Conservation (phyloP, 1,284 basidiomycete species). For the Sporisorium sorghi region DNA sequence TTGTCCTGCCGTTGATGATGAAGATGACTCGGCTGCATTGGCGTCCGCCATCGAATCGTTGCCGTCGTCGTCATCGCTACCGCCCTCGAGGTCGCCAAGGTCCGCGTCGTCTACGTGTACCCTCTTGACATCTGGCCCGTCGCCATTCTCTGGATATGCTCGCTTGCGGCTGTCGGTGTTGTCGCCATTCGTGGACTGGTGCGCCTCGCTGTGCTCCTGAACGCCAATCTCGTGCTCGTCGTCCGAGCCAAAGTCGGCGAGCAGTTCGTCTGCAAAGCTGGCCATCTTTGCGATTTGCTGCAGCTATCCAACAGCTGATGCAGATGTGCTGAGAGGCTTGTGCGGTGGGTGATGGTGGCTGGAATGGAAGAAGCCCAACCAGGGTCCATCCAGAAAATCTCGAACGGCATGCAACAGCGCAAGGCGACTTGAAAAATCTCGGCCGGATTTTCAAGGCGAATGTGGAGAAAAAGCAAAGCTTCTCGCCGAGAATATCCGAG, state of each 20-base stretch:
- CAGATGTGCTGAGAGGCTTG: not conserved
- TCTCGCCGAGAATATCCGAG: constrained; percentile 20
- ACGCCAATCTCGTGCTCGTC: constrained; percentile 71
- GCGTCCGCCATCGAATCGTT: constrained; percentile 21
- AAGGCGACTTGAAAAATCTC: constrained; percentile 7
- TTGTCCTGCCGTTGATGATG: constrained; percentile 8
- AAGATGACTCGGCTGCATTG: constrained; percentile 17
- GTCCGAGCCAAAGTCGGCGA: constrained; percentile 78
- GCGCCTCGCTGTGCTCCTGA: constrained; percentile 63
- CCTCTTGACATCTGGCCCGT: constrained; percentile 68
- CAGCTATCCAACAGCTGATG: not conserved
- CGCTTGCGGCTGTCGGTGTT: constrained; percentile 71
- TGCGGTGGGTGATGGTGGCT: not conserved
- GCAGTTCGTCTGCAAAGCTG: constrained; percentile 82
- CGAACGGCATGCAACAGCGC: not conserved
- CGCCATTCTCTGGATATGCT: constrained; percentile 70
- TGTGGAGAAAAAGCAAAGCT: constrained; percentile 25
- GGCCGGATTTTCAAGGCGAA: constrained; percentile 1
- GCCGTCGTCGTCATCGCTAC: constrained; percentile 38
- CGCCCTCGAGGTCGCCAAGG: constrained; percentile 57
- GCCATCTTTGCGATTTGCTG: constrained; percentile 53
- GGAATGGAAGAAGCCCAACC: constrained; percentile 1
- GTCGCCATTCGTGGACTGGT: constrained; percentile 26
- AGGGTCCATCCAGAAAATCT: constrained; percentile 16
- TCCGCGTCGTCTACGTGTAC: constrained; percentile 54